Evolutionary conservation across 2,329 filamentous ascomycete genomes (phyloP), one percentile per base, ranked within the genome.

Genomic region (Fusarium pseudocircinatum): DNA sequence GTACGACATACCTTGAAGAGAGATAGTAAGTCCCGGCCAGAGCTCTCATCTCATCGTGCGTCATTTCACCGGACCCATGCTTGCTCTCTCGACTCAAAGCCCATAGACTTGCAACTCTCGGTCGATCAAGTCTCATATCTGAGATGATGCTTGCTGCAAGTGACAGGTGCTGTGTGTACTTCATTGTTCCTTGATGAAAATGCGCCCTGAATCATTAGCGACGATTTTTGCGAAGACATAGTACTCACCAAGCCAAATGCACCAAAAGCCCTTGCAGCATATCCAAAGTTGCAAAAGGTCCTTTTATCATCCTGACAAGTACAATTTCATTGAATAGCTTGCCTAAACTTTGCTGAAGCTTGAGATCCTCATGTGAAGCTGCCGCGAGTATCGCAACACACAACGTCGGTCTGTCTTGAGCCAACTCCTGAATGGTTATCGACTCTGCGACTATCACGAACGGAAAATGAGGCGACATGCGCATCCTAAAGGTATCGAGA

Each of bases 11-110:
- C 80, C 79, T 78, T 1, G 80, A 81, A 2, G 79, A 76, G 14
- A 82, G 69, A 46, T 80, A 81, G 37, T 81, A 82, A 6, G 77
- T 76, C 9, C 80, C 80, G 1, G 78, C 72, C 9, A 81, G 36
- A 1, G 80, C 79, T 60, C 80, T 71, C 64, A 75, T 73, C 57
- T 81, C 79, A 30, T 81, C 78, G 2, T 72, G 56, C 10, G 72
- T 69, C 64, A 79, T 75, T 13, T 76, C 71, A 7, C 53, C 28
- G 32, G 28, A 52, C 12, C 50, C 42, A 20, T 68, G 66, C 6
- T 77, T 74, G 9, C 65, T 70, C n/a, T 70, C 75, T 10, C 67
- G 67, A 36, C 75, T 78, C 16, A 81, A 40, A 12, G 69, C 76
- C 80, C 80, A 81, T 3, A 79, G 64, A n/a, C 67, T 73, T 3